Evolutionary conservation across 1,284 basidiomycete genomes (phyloP), one percentile per base, ranked within the genome.

Genomic region (Porogramme epimiltina): DNA sequence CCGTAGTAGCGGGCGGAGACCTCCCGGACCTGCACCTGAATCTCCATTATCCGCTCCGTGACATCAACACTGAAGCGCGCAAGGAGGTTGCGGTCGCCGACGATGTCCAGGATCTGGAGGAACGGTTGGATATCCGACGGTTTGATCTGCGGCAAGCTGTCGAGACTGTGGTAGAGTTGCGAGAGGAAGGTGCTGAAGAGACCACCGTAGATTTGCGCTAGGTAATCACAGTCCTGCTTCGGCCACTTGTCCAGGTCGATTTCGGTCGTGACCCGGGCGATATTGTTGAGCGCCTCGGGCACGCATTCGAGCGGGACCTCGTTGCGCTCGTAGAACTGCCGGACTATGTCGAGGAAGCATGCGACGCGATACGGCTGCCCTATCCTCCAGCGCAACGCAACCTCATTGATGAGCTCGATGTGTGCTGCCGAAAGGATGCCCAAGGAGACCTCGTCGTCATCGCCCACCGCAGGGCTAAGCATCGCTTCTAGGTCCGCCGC

Each of bases 231-330:
- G 64, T 99, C 96, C 54, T 82, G 76, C 34, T 73, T 73, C 4
- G 91, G 81, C 96, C 96, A 98, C 38, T 81, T 76, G 45, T 88
- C 86, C 38, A 94, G 58, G 42, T 84, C 80, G 34, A 79, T 77
- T 57, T 95, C 91, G 34, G 80, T 73, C 61, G 89, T 77, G 2
- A 87, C 81, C 63, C 88, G 89, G 28, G 77, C 74, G 15, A 96
- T 80, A 44, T 84, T 82, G 45, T 84, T 79, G 41, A 97, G 72
- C 15, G 93, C 95, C 68, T 98, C 95, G 0, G 89, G 89, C 45
- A 99, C 85, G 69, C 96, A 99, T 63, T 97, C 95, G 60, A 96
- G 74, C 3, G 96, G 96, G 5, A 98, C 91, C 61, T 95, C 87
- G 60, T 93, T 90, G 23, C 90, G 80, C 72, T 95, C 92, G 66